These are phyloP conservation scores for Suhomyces chickasaworum DNA, from an alignment of 1,139 yeast species.

Conservation along the genomic window DNA sequence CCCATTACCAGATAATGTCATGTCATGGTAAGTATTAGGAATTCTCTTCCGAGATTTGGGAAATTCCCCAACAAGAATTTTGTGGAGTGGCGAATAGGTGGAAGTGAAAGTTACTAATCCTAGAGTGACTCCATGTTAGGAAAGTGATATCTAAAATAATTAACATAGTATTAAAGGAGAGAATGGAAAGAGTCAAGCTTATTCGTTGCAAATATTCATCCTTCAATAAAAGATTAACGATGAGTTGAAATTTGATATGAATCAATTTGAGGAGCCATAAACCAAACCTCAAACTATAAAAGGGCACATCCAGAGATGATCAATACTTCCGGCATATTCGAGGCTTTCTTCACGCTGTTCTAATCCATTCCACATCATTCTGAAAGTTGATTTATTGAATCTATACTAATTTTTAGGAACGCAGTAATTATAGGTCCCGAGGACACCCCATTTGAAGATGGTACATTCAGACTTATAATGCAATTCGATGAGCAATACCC, in stretches of 20 bases:
- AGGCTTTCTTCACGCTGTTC: too few relatives aligned
- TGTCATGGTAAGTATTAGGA: slow-evolving; percentile 64
- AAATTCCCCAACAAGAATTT: background rate
- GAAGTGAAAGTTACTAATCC: too few relatives aligned
- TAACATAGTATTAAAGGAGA: background rate
- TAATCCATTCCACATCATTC: too few relatives aligned
- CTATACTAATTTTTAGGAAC: slow-evolving; percentile 48
- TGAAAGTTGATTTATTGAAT: too few relatives aligned
- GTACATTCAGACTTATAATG: slow-evolving; percentile 83
- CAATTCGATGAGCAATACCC: slow-evolving; percentile 98
- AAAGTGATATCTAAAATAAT: background rate
- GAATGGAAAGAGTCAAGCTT: too few relatives aligned
- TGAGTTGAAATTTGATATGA: too few relatives aligned
- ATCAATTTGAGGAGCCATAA: too few relatives aligned
- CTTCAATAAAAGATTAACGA: too few relatives aligned
- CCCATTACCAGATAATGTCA: slow-evolving; percentile 94
- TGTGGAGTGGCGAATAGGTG: background rate
- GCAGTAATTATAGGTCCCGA: slow-evolving; percentile 98
- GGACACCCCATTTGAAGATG: slow-evolving; percentile 98
- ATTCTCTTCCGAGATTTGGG: background rate
- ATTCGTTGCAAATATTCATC: too few relatives aligned
- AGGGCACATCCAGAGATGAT: too few relatives aligned
- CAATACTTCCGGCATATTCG: too few relatives aligned
- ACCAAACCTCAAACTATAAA: background rate
- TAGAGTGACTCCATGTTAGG: background rate